Base-by-base conservation (phyloP, 257 asterid species). In the Ocimum tenuiflorum region DNA sequence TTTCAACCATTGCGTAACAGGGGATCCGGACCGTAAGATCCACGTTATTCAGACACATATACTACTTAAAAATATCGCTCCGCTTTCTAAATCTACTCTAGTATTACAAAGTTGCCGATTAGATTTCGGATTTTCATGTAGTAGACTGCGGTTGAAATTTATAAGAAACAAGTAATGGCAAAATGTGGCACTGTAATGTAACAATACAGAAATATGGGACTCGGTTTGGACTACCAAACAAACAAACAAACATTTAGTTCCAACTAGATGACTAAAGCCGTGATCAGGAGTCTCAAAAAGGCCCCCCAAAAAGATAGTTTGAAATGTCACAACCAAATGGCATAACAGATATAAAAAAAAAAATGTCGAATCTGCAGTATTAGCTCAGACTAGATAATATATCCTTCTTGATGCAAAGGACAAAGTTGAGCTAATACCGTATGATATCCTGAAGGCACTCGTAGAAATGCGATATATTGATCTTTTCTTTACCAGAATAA, bases 381-480 rank as follows among this genome's bases (percentile, higher is more conserved):
- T 23, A 33, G 43, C 36, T n/a, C n/a, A 39, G 6, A 60, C 41
- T 11, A 6, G 27, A 60, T 48, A 33, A 11, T 33, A 15, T 35
- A 47, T 59, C 42, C n/a, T n/a, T n/a, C 38, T 31, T 18, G 24
- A 20, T 33, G 53, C 50, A 31, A 39, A 48, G 42, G 63, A 19
- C 33, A 57, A n/a, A 29, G 15, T 24, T 7, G 38, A 19, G 43
- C 70, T 85, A 83, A 69, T 73, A 91, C 36, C 85, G 85, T 49
- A 78, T 83, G 3, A 87, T 68, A 63, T 88, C 97, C 77, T 86
- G 79, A 49, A 90, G 95, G 82, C 95, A 90, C 41, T 85, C 96
- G 33, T 76, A 83, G 81, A 94, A 94, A 79, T 88, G 95, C 8
- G 83, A 48, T 19, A 85, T 81, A 38, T 85, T 72, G 61, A 92